Evolutionary conservation across 2,329 filamentous ascomycete species (phyloP).

Genomic region (Bipolaris victoriae): DNA sequence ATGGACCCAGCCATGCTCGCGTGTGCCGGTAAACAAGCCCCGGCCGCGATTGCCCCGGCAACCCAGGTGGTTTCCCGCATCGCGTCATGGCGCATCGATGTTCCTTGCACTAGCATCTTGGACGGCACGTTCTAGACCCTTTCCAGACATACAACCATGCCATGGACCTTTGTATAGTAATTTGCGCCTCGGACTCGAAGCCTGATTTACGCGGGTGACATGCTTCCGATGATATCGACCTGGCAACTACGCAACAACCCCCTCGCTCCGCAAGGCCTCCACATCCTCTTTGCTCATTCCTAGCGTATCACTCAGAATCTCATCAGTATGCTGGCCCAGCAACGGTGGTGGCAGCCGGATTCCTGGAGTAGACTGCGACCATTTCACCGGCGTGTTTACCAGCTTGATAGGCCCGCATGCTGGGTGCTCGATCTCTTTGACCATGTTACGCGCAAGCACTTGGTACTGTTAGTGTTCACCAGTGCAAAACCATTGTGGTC

Average conservation of each 20-base stretch:
- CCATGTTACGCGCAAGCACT: slow-evolving; percentile 82
- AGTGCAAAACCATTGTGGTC: background rate
- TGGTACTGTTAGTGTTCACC: slow-evolving; percentile 12
- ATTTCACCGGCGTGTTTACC: slow-evolving; percentile 94
- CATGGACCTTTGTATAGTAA: background rate
- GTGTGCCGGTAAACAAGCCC: slow-evolving; percentile 23
- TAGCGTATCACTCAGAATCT: slow-evolving; percentile 41
- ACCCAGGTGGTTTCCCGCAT: slow-evolving; percentile 9
- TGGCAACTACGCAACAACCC: slow-evolving; percentile 42
- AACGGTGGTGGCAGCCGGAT: slow-evolving; percentile 81
- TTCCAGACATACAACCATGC: background rate
- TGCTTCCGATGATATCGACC: background rate
- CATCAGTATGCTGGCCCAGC: slow-evolving; percentile 61
- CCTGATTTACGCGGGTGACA: background rate
- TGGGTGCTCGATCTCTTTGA: slow-evolving; percentile 83
- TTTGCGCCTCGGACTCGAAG: background rate
- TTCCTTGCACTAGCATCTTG: background rate
- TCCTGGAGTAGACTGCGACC: slow-evolving; percentile 78
- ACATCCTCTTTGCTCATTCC: slow-evolving; percentile 43
- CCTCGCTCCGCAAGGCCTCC: slow-evolving; percentile 39
- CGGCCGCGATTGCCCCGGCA: slow-evolving; percentile 22
- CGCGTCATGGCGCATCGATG: slow-evolving; percentile 3
- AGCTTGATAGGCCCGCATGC: slow-evolving; percentile 85
- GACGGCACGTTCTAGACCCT: background rate
- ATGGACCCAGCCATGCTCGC: slow-evolving; percentile 13